A percentile compares a stretch with the other conserved stretches of the same genome.
Evolutionary conservation across 208 protist genomes (phyloP).

Genomic region (Leptomonas pyrrhocoris): DNA sequence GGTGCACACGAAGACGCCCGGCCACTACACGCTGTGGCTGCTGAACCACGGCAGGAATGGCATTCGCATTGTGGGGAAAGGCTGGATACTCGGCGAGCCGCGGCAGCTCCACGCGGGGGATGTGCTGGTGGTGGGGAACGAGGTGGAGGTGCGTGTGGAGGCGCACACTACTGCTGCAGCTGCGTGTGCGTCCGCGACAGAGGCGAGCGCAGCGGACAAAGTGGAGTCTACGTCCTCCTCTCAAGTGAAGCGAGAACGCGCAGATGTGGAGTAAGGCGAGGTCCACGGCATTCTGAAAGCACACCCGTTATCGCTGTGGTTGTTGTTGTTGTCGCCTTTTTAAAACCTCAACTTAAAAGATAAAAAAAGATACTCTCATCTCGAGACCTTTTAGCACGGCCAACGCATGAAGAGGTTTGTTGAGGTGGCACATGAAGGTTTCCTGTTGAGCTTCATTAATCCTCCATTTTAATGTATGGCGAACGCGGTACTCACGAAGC

Average conservation of each 20-base stretch:
- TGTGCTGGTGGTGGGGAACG: constrained; percentile 42
- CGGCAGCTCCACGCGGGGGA: constrained; percentile 43
- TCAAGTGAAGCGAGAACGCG: constrained; percentile 32
- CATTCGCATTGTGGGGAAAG: constrained; percentile 22
- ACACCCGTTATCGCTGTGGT: not conserved
- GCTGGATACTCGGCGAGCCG: constrained; percentile 48
- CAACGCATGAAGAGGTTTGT: not conserved
- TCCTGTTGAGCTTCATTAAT: too few species aligned
- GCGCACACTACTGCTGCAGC: constrained; percentile 8
- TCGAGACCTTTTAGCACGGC: too few species aligned
- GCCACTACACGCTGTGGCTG: constrained; percentile 51
- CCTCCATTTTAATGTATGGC: too few species aligned
- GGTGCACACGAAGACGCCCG: constrained; percentile 40
- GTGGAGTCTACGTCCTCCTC: constrained; percentile 8
- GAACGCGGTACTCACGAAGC: too few species aligned
- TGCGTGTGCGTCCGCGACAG: constrained; percentile 7
- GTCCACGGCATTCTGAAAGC: not conserved
- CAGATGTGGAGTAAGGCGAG: constrained; percentile 13
- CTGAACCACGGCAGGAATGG: constrained; percentile 85
- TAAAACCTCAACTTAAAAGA: not conserved
- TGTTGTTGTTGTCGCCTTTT: not conserved
- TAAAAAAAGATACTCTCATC: not conserved
- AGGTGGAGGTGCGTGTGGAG: constrained; percentile 36
- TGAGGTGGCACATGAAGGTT: not conserved
- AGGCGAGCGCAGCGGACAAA: not conserved